A percentile compares a stretch with the other conserved stretches of the same genome.
phyloP scores from a whole-genome alignment of 2,329 filamentous ascomycete species.

The Decorospora gaudefroyi region DNA sequence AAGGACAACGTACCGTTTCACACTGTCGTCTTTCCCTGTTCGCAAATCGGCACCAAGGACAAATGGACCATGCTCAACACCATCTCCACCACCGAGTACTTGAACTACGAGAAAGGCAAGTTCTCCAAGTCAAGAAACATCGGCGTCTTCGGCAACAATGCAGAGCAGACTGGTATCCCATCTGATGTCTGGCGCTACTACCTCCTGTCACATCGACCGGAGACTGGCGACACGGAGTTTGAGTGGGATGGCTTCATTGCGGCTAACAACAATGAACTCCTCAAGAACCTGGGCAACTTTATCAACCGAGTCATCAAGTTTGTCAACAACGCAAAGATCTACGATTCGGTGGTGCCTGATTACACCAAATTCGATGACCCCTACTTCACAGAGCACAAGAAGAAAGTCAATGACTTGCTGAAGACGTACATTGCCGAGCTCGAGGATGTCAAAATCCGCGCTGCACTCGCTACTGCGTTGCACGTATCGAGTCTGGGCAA shows the following conservation, averaged over 20 bases:
- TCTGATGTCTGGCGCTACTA: slow-evolving; percentile 94
- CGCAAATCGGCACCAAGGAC: slow-evolving; percentile 80
- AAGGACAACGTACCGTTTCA: slow-evolving; percentile 90
- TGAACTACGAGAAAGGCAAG: slow-evolving; percentile 61
- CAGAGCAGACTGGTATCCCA: slow-evolving; percentile 80
- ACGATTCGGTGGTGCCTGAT: slow-evolving; percentile 70
- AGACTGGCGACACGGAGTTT: slow-evolving; percentile 85
- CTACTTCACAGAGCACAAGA: slow-evolving; percentile 53
- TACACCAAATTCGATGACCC: slow-evolving; percentile 59
- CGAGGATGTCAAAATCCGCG: slow-evolving; percentile 72
- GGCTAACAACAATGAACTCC: slow-evolving; percentile 86
- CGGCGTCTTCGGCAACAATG: slow-evolving; percentile 89
- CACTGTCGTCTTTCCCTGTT: slow-evolving; percentile 87
- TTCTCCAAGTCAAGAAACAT: slow-evolving; percentile 90
- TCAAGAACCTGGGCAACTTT: slow-evolving; percentile 70
- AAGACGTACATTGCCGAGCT: slow-evolving; percentile 68
- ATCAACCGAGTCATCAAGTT: slow-evolving; percentile 66
- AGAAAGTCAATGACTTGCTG: slow-evolving; percentile 69
- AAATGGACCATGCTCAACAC: slow-evolving; percentile 90
- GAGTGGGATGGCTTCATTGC: slow-evolving; percentile 84
- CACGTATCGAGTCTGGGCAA: slow-evolving; percentile 67
- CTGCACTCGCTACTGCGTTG: slow-evolving; percentile 67
- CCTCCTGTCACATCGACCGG: slow-evolving; percentile 80
- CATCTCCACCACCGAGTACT: slow-evolving; percentile 80
- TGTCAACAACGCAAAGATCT: slow-evolving; percentile 72